phyloP scores from a whole-genome alignment of 1,284 basidiomycete genomes.

The Erythrobasidium hasegawianum region DNA sequence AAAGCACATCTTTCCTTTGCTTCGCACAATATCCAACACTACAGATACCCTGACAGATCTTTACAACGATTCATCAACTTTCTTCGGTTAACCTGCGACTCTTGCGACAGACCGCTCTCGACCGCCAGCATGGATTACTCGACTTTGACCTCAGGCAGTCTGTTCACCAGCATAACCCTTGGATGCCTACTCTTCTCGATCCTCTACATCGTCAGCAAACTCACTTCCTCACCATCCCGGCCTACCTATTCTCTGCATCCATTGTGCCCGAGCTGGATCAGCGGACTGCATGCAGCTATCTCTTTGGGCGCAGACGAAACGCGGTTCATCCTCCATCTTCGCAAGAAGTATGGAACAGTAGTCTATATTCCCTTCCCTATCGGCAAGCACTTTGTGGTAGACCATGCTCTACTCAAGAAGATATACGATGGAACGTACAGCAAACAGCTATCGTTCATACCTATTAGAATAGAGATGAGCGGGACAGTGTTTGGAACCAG shows the following conservation, averaged over 20 bases:
- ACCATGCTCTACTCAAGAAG: slow-evolving; percentile 17
- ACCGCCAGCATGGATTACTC: too few relatives aligned
- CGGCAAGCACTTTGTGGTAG: slow-evolving; percentile 36
- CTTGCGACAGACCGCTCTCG: too few relatives aligned
- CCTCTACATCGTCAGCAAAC: too few relatives aligned
- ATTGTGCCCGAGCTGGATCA: slow-evolving; percentile 12
- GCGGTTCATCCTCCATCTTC: slow-evolving; percentile 31
- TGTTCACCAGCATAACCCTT: too few relatives aligned
- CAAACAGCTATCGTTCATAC: slow-evolving; percentile 37
- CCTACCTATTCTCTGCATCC: slow-evolving; percentile 20
- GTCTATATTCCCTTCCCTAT: slow-evolving; percentile 42
- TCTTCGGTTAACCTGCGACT: too few relatives aligned
- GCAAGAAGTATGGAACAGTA: slow-evolving; percentile 15
- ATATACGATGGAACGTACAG: slow-evolving; percentile 35
- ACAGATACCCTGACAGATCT: too few relatives aligned
- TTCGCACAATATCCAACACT: too few relatives aligned
- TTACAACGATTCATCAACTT: too few relatives aligned
- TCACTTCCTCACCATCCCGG: slow-evolving; percentile 3
- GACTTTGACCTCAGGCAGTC: too few relatives aligned
- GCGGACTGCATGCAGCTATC: slow-evolving; percentile 25
- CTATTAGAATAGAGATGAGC: slow-evolving; percentile 40
- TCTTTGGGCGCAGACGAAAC: slow-evolving; percentile 39
- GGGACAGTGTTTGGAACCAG: slow-evolving; percentile 31
- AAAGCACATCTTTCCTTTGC: too few relatives aligned
- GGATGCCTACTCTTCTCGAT: too few relatives aligned